Evolutionary conservation across 2,329 filamentous ascomycete species (phyloP).

Genomic region (Fusarium udum): DNA sequence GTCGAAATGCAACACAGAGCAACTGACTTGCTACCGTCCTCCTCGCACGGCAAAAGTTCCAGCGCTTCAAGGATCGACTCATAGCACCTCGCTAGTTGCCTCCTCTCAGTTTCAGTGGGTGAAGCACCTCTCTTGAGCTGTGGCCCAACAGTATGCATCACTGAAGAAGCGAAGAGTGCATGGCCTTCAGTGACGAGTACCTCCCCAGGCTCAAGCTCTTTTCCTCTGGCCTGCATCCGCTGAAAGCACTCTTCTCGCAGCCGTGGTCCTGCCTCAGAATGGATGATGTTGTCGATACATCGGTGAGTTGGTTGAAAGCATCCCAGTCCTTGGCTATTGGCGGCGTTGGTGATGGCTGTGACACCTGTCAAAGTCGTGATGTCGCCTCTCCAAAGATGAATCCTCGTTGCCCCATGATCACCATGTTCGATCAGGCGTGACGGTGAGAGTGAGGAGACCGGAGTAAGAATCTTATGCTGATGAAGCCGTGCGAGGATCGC

Average conservation of each 20-base stretch:
- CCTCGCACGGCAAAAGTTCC: not conserved
- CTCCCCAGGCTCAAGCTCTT: constrained; percentile 16
- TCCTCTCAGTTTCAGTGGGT: not conserved
- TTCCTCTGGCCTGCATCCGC: constrained; percentile 2
- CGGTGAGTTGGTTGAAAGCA: constrained; percentile 38
- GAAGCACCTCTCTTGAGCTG: constrained; percentile 5
- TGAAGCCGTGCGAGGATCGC: not conserved
- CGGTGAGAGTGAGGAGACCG: not conserved
- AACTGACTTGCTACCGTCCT: constrained; percentile 13
- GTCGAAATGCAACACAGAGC: constrained; percentile 40
- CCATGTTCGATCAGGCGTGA: not conserved
- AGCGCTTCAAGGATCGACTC: constrained; percentile 2
- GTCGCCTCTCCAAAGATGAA: constrained; percentile 35
- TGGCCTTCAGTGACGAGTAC: constrained; percentile 20
- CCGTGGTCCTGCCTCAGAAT: constrained; percentile 30
- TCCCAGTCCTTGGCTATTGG: constrained; percentile 31
- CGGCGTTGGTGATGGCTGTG: constrained; percentile 37
- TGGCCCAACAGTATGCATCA: constrained; percentile 36
- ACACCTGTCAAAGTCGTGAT: constrained; percentile 29
- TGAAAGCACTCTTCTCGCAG: constrained; percentile 32
- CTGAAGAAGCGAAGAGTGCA: constrained; percentile 3
- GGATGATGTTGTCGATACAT: constrained; percentile 42
- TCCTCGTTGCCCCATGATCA: not conserved
- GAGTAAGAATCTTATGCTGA: constrained; percentile 14
- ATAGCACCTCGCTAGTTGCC: constrained; percentile 28